Base-by-base conservation (phyloP, 1,284 basidiomycete genomes). In the Amylostereum areolatum region DNA sequence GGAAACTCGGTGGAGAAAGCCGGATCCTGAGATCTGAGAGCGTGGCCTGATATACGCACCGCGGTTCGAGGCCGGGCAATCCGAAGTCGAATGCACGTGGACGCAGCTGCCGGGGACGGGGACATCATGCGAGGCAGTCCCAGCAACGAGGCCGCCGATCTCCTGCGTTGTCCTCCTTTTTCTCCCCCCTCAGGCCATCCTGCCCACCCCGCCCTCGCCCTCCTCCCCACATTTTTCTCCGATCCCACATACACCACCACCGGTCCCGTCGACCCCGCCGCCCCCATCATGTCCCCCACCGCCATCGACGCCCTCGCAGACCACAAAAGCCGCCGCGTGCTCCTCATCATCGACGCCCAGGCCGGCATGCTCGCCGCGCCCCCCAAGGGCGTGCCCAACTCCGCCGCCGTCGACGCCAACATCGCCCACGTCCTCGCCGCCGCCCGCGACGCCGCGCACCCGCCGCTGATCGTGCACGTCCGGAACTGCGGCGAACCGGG, bases 271-370 rank as follows among this genome's bases (percentile, higher is more conserved):
- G 11, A 18, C 33, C 18, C 31, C 28, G 43, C 43, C 31, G n/a
- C 27, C 10, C 43, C 29, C 11, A 27, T n/a, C 30, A 29, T 45
- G 43, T 32, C 34, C 34, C 11, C 35, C 9, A 37, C 32, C 29
- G 27, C 27, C 32, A 3, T 33, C 46, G 35, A 32, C 9, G 12
- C 35, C 48, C 18, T 29, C 33, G 5, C 25, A 39, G 37, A 37
- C 8, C 32, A 28, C 12, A 49, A 46, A 36, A 27, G 34, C 4
- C 35, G 37, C 47, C 74, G 75, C 52, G 75, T 81, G 31, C 76
- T 85, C 51, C 74, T 85, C 54, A 64, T 83, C 49, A 69, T 85
- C 56, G 81, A 82, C 59, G 71, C 76, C 52, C 83, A 85, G 60
- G 63, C 62, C 33, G 68, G 67, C 55, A 71, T 77, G 65, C 69